Percentiles rank a stretch among this genome's conserved stretches.
Evolutionary conservation across 345 rosid species (phyloP).

Genomic region (Anacardium occidentale): DNA sequence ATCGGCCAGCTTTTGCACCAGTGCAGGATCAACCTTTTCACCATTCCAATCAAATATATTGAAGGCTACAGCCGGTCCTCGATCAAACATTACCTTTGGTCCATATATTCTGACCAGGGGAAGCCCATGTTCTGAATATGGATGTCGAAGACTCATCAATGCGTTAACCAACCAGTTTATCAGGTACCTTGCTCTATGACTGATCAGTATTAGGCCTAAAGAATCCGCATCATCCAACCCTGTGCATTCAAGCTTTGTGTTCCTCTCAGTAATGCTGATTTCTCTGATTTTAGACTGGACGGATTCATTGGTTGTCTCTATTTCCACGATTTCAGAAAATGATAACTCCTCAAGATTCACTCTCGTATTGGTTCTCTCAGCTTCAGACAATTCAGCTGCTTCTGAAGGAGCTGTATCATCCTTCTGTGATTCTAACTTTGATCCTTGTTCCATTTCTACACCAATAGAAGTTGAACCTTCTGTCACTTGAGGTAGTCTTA

Average conservation of each 20-base stretch:
- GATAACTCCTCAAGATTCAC: slow-evolving; percentile 20
- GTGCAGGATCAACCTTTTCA: slow-evolving; percentile 56
- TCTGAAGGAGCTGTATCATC: slow-evolving; percentile 13
- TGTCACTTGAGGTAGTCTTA: slow-evolving; percentile 7
- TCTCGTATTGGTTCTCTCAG: slow-evolving; percentile 11
- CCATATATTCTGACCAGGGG: slow-evolving; percentile 66
- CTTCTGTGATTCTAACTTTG: neutral
- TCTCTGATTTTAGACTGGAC: neutral
- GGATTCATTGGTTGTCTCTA: slow-evolving; percentile 22
- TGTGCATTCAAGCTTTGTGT: slow-evolving; percentile 40
- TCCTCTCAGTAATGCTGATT: neutral
- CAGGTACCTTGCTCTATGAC: slow-evolving; percentile 54
- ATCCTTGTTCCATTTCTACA: slow-evolving; percentile 5
- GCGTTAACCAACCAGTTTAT: slow-evolving; percentile 77
- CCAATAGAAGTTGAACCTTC: slow-evolving; percentile 9
- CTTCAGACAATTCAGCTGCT: slow-evolving; percentile 20
- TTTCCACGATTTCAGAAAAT: slow-evolving; percentile 37
- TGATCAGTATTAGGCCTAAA: slow-evolving; percentile 59
- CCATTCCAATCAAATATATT: slow-evolving; percentile 91
- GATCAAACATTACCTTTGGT: slow-evolving; percentile 43
- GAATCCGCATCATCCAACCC: slow-evolving; percentile 78
- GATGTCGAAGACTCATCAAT: slow-evolving; percentile 60
- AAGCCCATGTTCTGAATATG: slow-evolving; percentile 38
- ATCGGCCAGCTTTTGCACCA: slow-evolving; percentile 79
- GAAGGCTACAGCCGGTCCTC: slow-evolving; percentile 70